A percentile compares a stretch with the other conserved stretches of the same genome.
Evolutionary conservation across 23 red algal species (phyloP).

Genomic region (Porphyridium purpureum): DNA sequence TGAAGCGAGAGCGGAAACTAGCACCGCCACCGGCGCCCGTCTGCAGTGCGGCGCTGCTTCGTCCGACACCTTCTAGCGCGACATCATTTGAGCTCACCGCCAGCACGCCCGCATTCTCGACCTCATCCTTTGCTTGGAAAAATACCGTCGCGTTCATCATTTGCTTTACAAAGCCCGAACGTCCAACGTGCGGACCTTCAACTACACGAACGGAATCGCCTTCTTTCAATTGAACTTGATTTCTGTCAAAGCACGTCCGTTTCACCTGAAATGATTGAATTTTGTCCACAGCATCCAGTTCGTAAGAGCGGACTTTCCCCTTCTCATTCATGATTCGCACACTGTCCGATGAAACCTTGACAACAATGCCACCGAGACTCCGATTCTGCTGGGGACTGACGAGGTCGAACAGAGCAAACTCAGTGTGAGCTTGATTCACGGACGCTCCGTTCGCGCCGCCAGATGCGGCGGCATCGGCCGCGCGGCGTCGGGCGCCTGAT

Average conservation of each 20-base stretch:
- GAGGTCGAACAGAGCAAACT: constrained; percentile 76
- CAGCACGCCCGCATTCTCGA: constrained; percentile 55
- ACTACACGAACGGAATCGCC: constrained; percentile 71
- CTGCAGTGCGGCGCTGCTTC: neutral
- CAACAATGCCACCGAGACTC: constrained; percentile 41
- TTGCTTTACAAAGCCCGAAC: constrained; percentile 61
- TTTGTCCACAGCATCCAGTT: too few species aligned
- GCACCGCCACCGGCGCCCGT: neutral
- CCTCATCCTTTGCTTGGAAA: constrained; percentile 71
- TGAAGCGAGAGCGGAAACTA: neutral
- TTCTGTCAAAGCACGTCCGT: too few species aligned
- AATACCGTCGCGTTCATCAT: constrained; percentile 36
- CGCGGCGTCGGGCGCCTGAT: neutral
- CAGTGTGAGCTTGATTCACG: neutral
- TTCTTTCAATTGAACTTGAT: constrained; percentile 42
- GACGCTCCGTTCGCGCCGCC: constrained; percentile 3
- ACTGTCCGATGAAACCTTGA: constrained; percentile 45
- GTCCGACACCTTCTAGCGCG: neutral
- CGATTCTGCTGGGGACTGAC: constrained; percentile 54
- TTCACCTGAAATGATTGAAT: too few species aligned
- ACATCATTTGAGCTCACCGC: constrained; percentile 10
- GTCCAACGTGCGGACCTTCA: constrained; percentile 35
- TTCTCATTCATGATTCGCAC: constrained; percentile 39
- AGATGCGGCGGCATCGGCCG: constrained; percentile 20
- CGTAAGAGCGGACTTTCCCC: too few species aligned